A percentile compares a stretch with the other conserved stretches of the same genome.
These are phyloP conservation scores for Paralagenidium karlingii DNA, from an alignment of 352 stramenopile species.

Conservation along the genomic window DNA sequence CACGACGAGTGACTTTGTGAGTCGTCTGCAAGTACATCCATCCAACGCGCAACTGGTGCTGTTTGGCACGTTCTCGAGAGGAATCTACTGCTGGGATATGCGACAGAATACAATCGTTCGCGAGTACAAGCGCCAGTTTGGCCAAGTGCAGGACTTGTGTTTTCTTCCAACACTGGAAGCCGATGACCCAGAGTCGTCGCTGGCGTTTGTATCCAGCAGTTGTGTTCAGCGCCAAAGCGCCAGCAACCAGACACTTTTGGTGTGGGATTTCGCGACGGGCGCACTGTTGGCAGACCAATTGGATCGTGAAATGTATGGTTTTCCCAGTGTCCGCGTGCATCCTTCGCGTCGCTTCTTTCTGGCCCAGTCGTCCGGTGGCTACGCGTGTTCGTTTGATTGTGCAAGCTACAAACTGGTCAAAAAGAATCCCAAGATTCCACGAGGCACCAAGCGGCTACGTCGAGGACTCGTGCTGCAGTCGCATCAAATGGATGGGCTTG, in stretches of 20 bases:
- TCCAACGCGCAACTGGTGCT: conserved; percentile 16
- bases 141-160: conserved; percentile 40
- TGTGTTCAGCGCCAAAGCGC: conserved; percentile 18
- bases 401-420: too few species aligned
- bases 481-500: too few species aligned
- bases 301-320: conserved; percentile 25
- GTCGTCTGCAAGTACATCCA: conserved; percentile 15
- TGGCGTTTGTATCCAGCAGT: conserved; percentile 36
- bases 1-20: conserved; percentile 6
- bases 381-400: too few species aligned
- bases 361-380: conserved; percentile 37
- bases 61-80: conserved; percentile 14
- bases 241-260: conserved; percentile 47
- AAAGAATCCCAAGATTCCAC: too few species aligned
- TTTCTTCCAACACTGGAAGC: conserved; percentile 13
- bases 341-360: conserved; percentile 20
- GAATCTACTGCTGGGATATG: conserved; percentile 23
- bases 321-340: conserved; percentile 29
- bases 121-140: conserved; percentile 15
- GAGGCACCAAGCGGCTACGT: too few species aligned
- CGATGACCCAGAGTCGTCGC: neutral
- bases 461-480: too few species aligned
- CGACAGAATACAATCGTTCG: conserved; percentile 5
- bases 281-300: conserved; percentile 33
- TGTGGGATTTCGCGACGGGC: conserved; percentile 39